These are phyloP conservation scores for Plasmodium reichenowi DNA, from an alignment of 169 alveolate genomes.

Conservation along the genomic window DNA sequence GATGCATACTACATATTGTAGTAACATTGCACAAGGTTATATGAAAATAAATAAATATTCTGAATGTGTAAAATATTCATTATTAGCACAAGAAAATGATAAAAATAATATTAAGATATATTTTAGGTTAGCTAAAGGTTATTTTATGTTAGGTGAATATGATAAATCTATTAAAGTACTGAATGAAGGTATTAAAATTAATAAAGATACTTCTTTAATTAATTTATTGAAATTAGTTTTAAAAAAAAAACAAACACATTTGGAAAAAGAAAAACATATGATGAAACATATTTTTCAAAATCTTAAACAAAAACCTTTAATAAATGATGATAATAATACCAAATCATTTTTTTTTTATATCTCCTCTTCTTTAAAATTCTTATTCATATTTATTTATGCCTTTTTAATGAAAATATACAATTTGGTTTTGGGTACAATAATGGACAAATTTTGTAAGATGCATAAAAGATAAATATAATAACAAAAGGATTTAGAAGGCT, in stretches of 20 bases:
- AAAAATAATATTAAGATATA: conserved; percentile 47
- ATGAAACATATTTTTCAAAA: conserved; percentile 66
- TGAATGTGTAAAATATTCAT: conserved; percentile 70
- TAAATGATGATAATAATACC: conserved; percentile 10
- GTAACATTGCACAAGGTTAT: conserved; percentile 74
- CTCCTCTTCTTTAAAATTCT: conserved; percentile 19
- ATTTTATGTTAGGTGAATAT: conserved; percentile 74
- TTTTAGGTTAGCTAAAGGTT: conserved; percentile 70
- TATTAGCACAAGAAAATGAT: conserved; percentile 65
- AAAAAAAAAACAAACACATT: conserved; percentile 46
- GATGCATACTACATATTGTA: conserved; percentile 61
- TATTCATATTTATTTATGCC: conserved; percentile 20
- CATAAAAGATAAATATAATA: conserved; percentile 8
- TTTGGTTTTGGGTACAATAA: not conserved
- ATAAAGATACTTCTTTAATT: conserved; percentile 44
- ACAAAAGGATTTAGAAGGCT: not conserved
- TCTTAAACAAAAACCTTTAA: conserved; percentile 55
- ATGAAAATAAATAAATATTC: conserved; percentile 63
- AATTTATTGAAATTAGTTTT: conserved; percentile 51
- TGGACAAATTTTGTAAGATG: not conserved
- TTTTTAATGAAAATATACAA: conserved; percentile 9
- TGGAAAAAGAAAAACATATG: conserved; percentile 68
- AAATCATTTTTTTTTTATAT: conserved; percentile 12
- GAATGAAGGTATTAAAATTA: conserved; percentile 73
- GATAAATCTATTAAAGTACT: conserved; percentile 50